phyloP scores from a whole-genome alignment of 352 stramenopile genomes.

The Phytophthora foliorum region DNA sequence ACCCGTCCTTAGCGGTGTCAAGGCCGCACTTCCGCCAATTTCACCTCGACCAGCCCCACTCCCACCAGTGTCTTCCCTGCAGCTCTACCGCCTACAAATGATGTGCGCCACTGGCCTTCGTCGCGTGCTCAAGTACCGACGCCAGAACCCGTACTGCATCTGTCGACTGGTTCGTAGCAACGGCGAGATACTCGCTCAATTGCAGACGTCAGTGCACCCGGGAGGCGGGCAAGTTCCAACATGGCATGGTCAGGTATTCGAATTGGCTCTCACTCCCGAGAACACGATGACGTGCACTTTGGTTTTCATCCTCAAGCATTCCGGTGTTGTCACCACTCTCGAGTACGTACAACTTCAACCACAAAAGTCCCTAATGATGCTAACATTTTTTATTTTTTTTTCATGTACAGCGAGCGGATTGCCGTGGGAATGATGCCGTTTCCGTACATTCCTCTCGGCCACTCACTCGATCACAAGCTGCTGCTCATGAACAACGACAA shows the following conservation, averaged over 20 bases:
- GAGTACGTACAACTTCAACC: conserved; percentile 25
- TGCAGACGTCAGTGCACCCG: conserved; percentile 36
- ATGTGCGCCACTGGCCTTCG: conserved; percentile 27
- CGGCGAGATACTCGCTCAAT: conserved; percentile 26
- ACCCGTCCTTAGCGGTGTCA: conserved; percentile 1
- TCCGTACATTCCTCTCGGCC: conserved; percentile 25
- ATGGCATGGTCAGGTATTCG: conserved; percentile 37
- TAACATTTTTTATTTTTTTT: conserved; percentile 8
- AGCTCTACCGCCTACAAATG: conserved; percentile 39
- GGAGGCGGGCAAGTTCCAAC: conserved; percentile 33
- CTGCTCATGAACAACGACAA: conserved; percentile 38
- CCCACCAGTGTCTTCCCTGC: conserved; percentile 11
- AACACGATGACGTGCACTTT: conserved; percentile 34
- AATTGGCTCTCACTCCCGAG: conserved; percentile 31
- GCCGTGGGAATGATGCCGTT: conserved; percentile 40
- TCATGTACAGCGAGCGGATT: conserved; percentile 29
- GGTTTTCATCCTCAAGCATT: conserved; percentile 41
- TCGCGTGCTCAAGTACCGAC: conserved; percentile 24
- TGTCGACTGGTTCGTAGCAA: conserved; percentile 35
- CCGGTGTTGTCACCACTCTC: conserved; percentile 23
- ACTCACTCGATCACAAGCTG: conserved; percentile 31
- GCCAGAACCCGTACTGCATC: conserved; percentile 38
- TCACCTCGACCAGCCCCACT: conserved; percentile 12
- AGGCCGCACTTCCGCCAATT: conserved; percentile 17
- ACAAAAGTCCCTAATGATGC: not conserved